Evolutionary conservation across 2,329 filamentous ascomycete species (phyloP).

Genomic region (Furcasterigmium furcatum): DNA sequence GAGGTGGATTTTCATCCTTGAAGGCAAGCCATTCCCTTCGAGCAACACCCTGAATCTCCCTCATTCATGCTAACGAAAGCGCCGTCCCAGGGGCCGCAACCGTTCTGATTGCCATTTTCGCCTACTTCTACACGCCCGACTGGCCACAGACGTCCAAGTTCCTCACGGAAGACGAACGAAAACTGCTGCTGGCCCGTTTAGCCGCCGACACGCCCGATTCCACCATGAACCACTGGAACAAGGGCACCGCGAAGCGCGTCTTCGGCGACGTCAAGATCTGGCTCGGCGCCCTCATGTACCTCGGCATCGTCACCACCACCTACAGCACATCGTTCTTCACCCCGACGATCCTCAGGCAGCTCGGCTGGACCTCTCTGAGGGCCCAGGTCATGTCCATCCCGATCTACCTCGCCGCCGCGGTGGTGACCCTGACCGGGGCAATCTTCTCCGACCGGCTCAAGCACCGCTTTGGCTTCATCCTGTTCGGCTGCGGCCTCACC

Average conservation of each 20-base stretch:
- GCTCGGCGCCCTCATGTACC: constrained; percentile 29
- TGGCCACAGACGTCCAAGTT: no score
- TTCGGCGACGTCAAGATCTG: constrained; percentile 44
- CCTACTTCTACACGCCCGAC: no score
- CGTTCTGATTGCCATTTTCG: no score
- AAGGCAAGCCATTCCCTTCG: constrained; percentile 28
- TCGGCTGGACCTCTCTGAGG: constrained; percentile 32
- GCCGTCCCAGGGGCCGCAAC: no score
- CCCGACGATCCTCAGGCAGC: constrained; percentile 41
- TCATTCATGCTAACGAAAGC: no score
- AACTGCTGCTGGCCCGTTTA: neutral
- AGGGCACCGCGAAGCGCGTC: constrained; percentile 40
- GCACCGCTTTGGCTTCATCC: constrained; percentile 51
- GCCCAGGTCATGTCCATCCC: constrained; percentile 42
- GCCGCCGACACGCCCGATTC: constrained; percentile 1
- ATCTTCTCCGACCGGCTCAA: constrained; percentile 42
- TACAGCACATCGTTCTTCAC: constrained; percentile 40
- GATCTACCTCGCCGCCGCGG: constrained; percentile 36
- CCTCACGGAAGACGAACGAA: no score
- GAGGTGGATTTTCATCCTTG: constrained; percentile 53
- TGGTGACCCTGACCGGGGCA: constrained; percentile 33
- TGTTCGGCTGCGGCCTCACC: constrained; percentile 44
- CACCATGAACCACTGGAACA: constrained; percentile 28
- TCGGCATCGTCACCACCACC: constrained; percentile 40
- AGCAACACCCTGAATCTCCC: no score